These are phyloP conservation scores for Diaporthe helianthi DNA, from an alignment of 2,329 filamentous ascomycete genomes.

Conservation along the genomic window DNA sequence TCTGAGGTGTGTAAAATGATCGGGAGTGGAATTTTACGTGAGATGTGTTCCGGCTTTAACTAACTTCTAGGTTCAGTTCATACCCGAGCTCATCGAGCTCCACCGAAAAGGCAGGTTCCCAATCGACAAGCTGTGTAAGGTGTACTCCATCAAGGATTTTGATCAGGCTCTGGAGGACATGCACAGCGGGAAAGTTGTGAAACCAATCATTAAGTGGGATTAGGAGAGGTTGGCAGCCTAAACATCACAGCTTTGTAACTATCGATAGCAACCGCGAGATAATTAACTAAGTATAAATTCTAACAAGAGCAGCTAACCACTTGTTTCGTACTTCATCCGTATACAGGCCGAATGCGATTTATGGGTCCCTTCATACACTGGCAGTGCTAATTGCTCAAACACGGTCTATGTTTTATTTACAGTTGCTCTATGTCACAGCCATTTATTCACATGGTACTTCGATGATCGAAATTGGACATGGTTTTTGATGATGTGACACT, in stretches of 20 bases:
- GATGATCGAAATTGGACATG: background rate
- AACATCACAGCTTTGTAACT: background rate
- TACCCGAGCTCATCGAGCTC: slow-evolving; percentile 43
- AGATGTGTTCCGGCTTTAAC: background rate
- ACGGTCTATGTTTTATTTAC: no score
- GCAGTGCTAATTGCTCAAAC: no score
- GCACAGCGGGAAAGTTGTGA: slow-evolving; percentile 38
- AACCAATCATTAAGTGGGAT: slow-evolving; percentile 35
- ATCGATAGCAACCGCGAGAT: background rate
- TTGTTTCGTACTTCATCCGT: no score
- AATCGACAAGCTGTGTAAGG: slow-evolving; percentile 43
- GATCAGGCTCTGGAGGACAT: slow-evolving; percentile 39
- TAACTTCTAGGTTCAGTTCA: slow-evolving; percentile 39
- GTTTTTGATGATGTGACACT: background rate
- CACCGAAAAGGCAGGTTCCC: slow-evolving; percentile 45
- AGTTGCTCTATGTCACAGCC: no score
- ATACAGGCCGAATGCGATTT: no score
- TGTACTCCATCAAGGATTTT: slow-evolving; percentile 41
- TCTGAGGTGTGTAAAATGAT: slow-evolving; percentile 33
- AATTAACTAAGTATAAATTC: background rate
- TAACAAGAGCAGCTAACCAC: no score
- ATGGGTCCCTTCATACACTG: no score
- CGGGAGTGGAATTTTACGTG: slow-evolving; percentile 1
- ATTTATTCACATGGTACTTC: background rate
- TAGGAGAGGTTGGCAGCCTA: background rate